phyloP scores from a whole-genome alignment of 2,329 filamentous ascomycete species.

The Colletotrichum musicola region DNA sequence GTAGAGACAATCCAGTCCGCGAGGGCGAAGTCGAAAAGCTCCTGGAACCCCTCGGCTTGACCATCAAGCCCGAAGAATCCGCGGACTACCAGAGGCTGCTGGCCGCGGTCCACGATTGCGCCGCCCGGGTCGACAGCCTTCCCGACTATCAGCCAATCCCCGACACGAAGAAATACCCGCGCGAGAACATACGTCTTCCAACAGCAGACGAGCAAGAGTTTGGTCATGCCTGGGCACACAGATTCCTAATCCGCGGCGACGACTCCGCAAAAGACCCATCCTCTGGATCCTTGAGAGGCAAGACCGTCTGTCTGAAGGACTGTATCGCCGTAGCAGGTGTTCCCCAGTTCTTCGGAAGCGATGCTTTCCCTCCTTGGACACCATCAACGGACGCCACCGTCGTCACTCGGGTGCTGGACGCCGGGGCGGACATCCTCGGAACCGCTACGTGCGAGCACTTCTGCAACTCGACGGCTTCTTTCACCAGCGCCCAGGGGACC shows the following conservation, averaged over 20 bases:
- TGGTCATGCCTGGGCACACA: conserved; percentile 65
- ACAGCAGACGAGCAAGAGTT: conserved; percentile 55
- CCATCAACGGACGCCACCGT: conserved; percentile 66
- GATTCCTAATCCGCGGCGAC: conserved; percentile 55
- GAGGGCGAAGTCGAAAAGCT: conserved; percentile 53
- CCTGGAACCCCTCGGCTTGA: conserved; percentile 52
- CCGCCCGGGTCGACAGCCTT: conserved; percentile 56
- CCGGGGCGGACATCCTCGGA: conserved; percentile 62
- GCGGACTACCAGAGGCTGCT: conserved; percentile 61
- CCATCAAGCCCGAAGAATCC: conserved; percentile 51
- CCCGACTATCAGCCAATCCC: conserved; percentile 61
- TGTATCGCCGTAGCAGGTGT: conserved; percentile 67
- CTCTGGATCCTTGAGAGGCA: conserved; percentile 51
- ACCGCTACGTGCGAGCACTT: conserved; percentile 67
- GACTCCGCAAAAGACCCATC: conserved; percentile 11
- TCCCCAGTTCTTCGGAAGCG: conserved; percentile 65
- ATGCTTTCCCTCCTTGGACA: conserved; percentile 62
- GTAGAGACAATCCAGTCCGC: conserved; percentile 55
- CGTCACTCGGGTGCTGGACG: conserved; percentile 62
- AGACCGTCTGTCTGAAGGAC: conserved; percentile 65
- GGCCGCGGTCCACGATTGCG: conserved; percentile 64
- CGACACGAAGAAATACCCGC: conserved; percentile 57
- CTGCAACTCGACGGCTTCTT: conserved; percentile 62
- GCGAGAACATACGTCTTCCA: conserved; percentile 57
- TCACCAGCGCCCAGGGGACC: conserved; percentile 59